Base-by-base conservation (phyloP, 1,284 basidiomycete genomes). In the Trichosporon sp. region DNA sequence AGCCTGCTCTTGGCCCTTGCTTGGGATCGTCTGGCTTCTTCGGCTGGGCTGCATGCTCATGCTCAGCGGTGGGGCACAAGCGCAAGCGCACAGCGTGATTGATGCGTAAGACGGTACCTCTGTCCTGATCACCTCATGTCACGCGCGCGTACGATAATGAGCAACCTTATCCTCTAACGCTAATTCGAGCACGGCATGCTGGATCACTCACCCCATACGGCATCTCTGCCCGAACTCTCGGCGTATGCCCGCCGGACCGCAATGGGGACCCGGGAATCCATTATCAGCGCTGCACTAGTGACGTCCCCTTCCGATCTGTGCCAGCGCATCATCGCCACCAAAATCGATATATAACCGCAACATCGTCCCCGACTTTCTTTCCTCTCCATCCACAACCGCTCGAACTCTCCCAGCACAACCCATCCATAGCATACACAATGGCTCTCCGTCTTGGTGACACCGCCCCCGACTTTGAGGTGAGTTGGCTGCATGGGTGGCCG, bases 401-500 rank as follows among this genome's bases (percentile, higher is more conserved):
- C 32, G 11, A 29, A 44, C 59, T 49, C 59, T 58, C n/a, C 33
- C 46, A 54, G 29, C 52, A 4, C 37, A 9, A 63, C 58, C 16
- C 49, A 44, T 44, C 40, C 40, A 54, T 27, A 54, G 49, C 58
- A 66, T 46, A 23, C 69, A 76, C 58, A 67, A 77, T 78, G 76
- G 67, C 71, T 66, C 76, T 79, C 59, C 70, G 75, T 71, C 73
- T 79, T 32, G 76, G 78, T 65, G 76, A 78, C 67, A 76, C 65
- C 52, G 78, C 76, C 29, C 76, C 75, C 52, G 66, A 76, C 68
- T 78, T 79, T 67, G 69, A 73, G 67, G 71, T 70, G 21, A 31
- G 40, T 27, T 4, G 13, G 19, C 23, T 5, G 16, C 11, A 29
- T 57, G 16, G n/a, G n/a, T n/a, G n/a, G 14, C 29, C 60, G 19